Evolutionary conservation across 2,329 filamentous ascomycete genomes (phyloP).

Genomic region (Knoxdaviesia proteae): DNA sequence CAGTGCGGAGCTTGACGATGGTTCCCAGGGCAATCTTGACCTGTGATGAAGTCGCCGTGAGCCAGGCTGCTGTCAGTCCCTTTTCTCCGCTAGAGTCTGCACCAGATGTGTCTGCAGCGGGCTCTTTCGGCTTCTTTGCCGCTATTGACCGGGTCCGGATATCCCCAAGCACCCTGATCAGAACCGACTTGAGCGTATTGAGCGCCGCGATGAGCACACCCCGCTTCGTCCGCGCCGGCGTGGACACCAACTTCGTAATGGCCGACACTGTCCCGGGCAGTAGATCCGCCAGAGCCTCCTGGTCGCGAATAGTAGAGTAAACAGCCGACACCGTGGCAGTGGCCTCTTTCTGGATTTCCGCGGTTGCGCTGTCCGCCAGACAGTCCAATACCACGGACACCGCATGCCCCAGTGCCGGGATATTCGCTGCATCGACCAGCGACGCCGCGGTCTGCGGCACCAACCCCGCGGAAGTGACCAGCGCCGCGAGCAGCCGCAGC

Average conservation of each 20-base stretch:
- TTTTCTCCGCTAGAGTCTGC: slow-evolving; percentile 9
- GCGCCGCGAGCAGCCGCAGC: slow-evolving; percentile 44
- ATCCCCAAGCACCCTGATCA: slow-evolving; percentile 36
- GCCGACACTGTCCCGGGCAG: slow-evolving; percentile 74
- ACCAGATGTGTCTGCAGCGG: no score
- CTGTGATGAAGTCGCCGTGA: slow-evolving; percentile 60
- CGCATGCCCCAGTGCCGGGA: slow-evolving; percentile 65
- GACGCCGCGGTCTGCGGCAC: slow-evolving; percentile 26
- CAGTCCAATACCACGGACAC: slow-evolving; percentile 63
- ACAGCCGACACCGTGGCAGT: slow-evolving; percentile 42
- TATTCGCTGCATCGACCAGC: slow-evolving; percentile 33
- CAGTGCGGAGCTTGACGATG: slow-evolving; percentile 52
- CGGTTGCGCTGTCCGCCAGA: slow-evolving; percentile 40
- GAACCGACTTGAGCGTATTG: slow-evolving; percentile 30
- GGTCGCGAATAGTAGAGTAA: slow-evolving; percentile 43
- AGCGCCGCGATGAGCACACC: slow-evolving; percentile 43
- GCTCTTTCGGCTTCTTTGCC: no score
- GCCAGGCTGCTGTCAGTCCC: slow-evolving; percentile 38
- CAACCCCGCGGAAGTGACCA: slow-evolving; percentile 39
- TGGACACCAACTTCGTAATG: slow-evolving; percentile 53
- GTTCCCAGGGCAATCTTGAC: slow-evolving; percentile 65
- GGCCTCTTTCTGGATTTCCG: slow-evolving; percentile 51
- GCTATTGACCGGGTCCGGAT: slow-evolving; percentile 21
- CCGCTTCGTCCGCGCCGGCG: slow-evolving; percentile 35
- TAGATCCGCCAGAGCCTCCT: slow-evolving; percentile 61